Conservation (phyloP, 2,329 filamentous ascomycete species). For the Arthrinium phaeospermum region DNA sequence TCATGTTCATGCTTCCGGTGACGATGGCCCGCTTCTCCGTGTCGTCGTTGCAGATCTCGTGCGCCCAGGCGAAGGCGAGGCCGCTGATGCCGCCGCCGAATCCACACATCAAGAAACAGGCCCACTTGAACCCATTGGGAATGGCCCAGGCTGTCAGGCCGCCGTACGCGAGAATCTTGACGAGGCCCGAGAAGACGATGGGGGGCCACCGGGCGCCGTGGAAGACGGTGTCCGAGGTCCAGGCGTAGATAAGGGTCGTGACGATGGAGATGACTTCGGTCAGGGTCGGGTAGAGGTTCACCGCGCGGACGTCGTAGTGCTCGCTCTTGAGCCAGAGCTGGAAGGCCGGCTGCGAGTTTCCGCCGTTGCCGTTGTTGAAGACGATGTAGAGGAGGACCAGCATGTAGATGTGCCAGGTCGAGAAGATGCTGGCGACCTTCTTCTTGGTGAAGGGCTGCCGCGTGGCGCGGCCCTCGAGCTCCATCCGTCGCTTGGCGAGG, state of each 20-base stretch:
- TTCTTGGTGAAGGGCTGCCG: conserved; percentile 45
- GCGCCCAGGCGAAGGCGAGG: conserved; percentile 54
- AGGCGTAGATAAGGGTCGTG: conserved; percentile 67
- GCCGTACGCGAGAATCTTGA: conserved; percentile 47
- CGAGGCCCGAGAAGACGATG: conserved; percentile 59
- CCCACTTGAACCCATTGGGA: conserved; percentile 64
- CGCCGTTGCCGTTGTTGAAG: conserved; percentile 65
- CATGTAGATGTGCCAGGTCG: conserved; percentile 68
- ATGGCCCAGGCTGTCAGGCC: conserved; percentile 52
- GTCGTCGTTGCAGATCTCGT: conserved; percentile 55
- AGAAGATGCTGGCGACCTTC: conserved; percentile 66
- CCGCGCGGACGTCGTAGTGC: conserved; percentile 44
- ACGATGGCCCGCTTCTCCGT: conserved; percentile 72
- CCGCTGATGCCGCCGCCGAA: conserved; percentile 56
- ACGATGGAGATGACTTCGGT: conserved; percentile 59
- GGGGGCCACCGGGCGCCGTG: conserved; percentile 67
- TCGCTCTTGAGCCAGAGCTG: conserved; percentile 52
- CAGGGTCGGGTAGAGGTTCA: conserved; percentile 63
- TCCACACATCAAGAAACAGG: conserved; percentile 62
- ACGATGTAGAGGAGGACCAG: conserved; percentile 64
- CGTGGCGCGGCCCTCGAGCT: conserved; percentile 51
- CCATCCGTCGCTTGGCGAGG: conserved; percentile 47
- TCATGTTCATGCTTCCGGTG: conserved; percentile 69
- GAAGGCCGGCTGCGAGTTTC: conserved; percentile 60
- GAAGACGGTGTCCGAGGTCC: conserved; percentile 67